phyloP scores from a whole-genome alignment of 352 stramenopile species.

The Elongisporangium senticosum region DNA sequence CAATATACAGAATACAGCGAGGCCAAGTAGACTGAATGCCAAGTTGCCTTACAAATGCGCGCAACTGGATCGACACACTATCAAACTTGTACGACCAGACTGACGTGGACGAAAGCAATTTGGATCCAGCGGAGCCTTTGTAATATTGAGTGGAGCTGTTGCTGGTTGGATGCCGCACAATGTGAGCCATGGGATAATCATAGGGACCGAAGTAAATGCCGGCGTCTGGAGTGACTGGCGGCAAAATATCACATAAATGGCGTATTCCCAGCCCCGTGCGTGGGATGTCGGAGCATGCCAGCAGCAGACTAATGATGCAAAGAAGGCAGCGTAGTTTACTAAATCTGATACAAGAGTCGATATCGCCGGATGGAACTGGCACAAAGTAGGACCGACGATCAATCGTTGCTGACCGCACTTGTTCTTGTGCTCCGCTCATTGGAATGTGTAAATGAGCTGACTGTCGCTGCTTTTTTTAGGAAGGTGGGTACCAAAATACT shows the following conservation, averaged over 20 bases:
- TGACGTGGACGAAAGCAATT: background rate
- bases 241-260: conserved; percentile 8
- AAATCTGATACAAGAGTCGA: conserved; percentile 2
- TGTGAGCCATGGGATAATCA: conserved; percentile 23
- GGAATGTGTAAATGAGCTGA: too few relatives aligned
- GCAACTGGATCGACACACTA: conserved; percentile 17
- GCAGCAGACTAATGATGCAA: conserved; percentile 3
- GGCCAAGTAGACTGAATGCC: conserved; percentile 6
- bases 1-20: conserved; percentile 1
- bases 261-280: conserved; percentile 22
- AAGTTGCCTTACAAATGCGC: conserved; percentile 10
- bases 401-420: too few relatives aligned
- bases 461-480: too few relatives aligned
- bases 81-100: conserved; percentile 23
- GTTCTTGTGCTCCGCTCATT: too few relatives aligned
- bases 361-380: conserved; percentile 1
- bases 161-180: conserved; percentile 3
- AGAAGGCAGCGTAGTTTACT: conserved; percentile 4
- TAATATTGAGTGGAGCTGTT: background rate
- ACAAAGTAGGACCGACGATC: too few relatives aligned
- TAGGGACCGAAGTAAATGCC: conserved; percentile 25
- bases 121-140: background rate
- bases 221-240: conserved; percentile 2
- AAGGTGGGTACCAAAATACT: too few relatives aligned
- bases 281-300: conserved; percentile 24